These are phyloP conservation scores for Cladophialophora chaetospira DNA, from an alignment of 2,329 filamentous ascomycete species.

Conservation along the genomic window DNA sequence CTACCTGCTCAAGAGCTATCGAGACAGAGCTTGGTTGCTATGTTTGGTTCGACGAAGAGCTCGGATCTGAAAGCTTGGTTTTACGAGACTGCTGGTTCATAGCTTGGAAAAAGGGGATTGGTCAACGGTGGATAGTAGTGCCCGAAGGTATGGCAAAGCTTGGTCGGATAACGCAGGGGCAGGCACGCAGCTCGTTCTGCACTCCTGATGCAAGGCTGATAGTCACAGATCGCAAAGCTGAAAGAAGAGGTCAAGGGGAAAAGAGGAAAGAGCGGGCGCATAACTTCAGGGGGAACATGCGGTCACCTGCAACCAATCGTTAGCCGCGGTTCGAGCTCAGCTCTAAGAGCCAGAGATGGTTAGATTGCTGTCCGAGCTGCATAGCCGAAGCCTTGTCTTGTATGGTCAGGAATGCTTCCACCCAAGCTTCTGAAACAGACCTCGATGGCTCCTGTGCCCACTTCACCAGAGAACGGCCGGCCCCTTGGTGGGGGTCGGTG, in stretches of 20 bases:
- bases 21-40: background rate
- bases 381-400: background rate
- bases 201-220: slow-evolving; percentile 18
- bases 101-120: slow-evolving; percentile 13
- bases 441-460: background rate
- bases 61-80: background rate
- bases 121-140: background rate
- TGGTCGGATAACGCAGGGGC: slow-evolving; percentile 8
- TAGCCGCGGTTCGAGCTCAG: slow-evolving; percentile 1
- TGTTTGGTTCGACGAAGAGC: slow-evolving; percentile 1
- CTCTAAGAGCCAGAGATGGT: background rate
- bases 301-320: slow-evolving; percentile 22
- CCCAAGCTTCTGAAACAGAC: slow-evolving; percentile 17
- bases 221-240: slow-evolving; percentile 15
- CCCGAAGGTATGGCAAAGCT: background rate
- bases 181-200: background rate
- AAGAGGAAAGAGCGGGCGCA: slow-evolving; percentile 3
- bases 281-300: slow-evolving; percentile 14
- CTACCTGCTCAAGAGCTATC: background rate
- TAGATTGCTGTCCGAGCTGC: slow-evolving; percentile 6
- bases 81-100: background rate
- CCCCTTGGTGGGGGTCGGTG: too few relatives aligned
- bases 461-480: too few relatives aligned
- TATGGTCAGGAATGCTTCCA: slow-evolving; percentile 2
- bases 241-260: background rate